Base-by-base conservation (phyloP, 2,329 filamentous ascomycete species). In the Aspergillus intermedius region DNA sequence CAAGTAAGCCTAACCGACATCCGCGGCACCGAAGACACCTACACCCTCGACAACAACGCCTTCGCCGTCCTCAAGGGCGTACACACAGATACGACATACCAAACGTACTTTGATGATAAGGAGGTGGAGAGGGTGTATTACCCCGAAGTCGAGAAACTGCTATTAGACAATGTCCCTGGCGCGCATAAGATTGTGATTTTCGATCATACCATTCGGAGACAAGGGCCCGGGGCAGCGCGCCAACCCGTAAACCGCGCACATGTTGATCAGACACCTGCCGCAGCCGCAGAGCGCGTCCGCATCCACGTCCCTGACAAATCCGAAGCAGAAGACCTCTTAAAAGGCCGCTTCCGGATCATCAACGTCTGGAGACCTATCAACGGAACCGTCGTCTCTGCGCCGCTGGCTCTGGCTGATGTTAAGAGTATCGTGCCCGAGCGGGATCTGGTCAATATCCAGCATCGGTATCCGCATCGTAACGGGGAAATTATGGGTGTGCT, bases 171-270 rank as follows among this genome's bases (percentile, higher is more conserved):
- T 49, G 75, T 94, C 13, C 82, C 84, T 0, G 87, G 85, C 46
- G 77, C 80, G 22, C 76, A 79, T 49, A 76, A 77, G 4, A 74
- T 95, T 25, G 74, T 88, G 57, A 73, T 95, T 63, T 95, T 95
- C 70, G 89, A 95, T 74, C 87, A 95, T 73, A 95, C 89, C 6
- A 81, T 95, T 65, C 85, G 90, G n/a, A 80, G 86, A 39, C 74
- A 80, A 9, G 64, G 69, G 2, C 77, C 82, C 0, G 68, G 73
- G 46, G 79, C 86, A 0, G 66, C 68, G n/a, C 80, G 89, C 43
- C 74, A 72, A 1, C 88, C 90, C 2, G 88, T 94, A 0, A 80
- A 75, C 10, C 69, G 79, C 37, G 87, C 87, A 0, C 90, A 95
- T 68, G 86, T 95, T 53, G 90, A 95, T 66, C 90, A 95, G 70